A percentile compares a stretch with the other conserved stretches of the same genome.
Evolutionary conservation across 75 land plant species (phyloP).

Genomic region (Picea glauca): DNA sequence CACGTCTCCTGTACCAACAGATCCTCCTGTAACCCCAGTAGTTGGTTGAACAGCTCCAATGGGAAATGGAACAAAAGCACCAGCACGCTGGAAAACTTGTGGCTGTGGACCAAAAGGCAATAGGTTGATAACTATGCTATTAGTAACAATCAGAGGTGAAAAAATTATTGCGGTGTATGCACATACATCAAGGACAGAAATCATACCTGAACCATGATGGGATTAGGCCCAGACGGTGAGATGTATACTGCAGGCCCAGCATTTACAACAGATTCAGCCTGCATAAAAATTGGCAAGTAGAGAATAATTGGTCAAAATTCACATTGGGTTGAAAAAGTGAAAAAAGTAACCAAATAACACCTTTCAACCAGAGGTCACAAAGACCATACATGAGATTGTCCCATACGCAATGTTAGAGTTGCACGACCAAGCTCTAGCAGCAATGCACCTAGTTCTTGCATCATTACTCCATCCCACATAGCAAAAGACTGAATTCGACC

Average conservation of each 20-base stretch:
- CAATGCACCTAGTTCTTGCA: constrained; percentile 94
- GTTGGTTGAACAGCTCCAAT: constrained; percentile 33
- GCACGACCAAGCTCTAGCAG: constrained; percentile 95
- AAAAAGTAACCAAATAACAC: not conserved
- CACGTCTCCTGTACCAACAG: constrained; percentile 38
- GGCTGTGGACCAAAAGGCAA: constrained; percentile 41
- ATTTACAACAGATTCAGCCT: constrained; percentile 83
- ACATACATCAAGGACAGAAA: not conserved
- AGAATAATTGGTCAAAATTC: not conserved
- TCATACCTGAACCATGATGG: constrained; percentile 98
- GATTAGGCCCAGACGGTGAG: constrained; percentile 89
- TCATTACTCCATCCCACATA: constrained; percentile 54
- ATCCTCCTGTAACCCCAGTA: constrained; percentile 30
- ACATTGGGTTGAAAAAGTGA: not conserved
- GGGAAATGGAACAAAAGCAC: constrained; percentile 41
- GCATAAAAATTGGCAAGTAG: constrained; percentile 14
- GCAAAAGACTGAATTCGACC: constrained; percentile 68
- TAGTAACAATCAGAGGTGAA: not conserved
- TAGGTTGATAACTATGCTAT: not conserved
- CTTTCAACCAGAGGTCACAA: not conserved
- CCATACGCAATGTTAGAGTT: constrained; percentile 76
- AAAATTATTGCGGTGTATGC: not conserved
- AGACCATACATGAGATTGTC: constrained; percentile 76
- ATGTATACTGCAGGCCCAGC: constrained; percentile 96
- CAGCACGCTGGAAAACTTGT: constrained; percentile 58